phyloP scores from a whole-genome alignment of 164 flowering plant genomes.

The Chloranthus sessilifolius region DNA sequence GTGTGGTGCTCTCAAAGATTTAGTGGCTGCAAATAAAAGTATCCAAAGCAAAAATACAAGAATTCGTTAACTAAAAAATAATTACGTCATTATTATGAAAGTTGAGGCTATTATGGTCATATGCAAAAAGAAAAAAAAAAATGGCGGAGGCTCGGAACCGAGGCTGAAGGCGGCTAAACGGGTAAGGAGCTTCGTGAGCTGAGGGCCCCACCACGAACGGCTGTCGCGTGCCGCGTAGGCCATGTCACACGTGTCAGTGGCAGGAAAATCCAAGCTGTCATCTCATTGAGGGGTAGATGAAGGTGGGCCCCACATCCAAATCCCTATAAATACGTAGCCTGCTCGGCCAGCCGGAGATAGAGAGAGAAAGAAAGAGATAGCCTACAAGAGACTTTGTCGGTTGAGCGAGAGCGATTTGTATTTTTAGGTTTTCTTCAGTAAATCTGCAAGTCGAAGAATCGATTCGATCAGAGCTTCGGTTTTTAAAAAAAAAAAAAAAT shows the following conservation, averaged over 20 bases:
- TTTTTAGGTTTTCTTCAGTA: too few relatives aligned
- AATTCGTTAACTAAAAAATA: too few relatives aligned
- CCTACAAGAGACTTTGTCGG: background rate
- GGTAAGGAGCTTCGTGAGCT: background rate
- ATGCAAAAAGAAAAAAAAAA: background rate
- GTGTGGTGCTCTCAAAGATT: too few relatives aligned
- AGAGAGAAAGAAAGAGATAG: background rate
- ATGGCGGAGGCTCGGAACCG: slow-evolving; percentile 57
- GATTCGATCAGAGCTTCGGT: too few relatives aligned
- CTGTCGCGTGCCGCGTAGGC: slow-evolving; percentile 67
- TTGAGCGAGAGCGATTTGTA: background rate
- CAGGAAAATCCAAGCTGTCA: slow-evolving; percentile 29
- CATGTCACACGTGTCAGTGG: slow-evolving; percentile 37
- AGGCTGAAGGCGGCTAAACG: slow-evolving; percentile 27
- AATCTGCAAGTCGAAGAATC: too few relatives aligned
- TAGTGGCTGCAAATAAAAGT: too few relatives aligned
- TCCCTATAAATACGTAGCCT: too few relatives aligned
- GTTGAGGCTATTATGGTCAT: too few relatives aligned
- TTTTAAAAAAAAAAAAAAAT: too few relatives aligned
- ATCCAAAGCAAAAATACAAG: too few relatives aligned
- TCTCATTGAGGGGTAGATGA: slow-evolving; percentile 6
- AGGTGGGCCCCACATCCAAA: slow-evolving; percentile 8
- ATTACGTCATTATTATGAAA: too few relatives aligned
- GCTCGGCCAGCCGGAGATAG: too few relatives aligned
- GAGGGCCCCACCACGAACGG: slow-evolving; percentile 46